phyloP scores from a whole-genome alignment of 2,329 filamentous ascomycete species.

The Endothia cerciana region DNA sequence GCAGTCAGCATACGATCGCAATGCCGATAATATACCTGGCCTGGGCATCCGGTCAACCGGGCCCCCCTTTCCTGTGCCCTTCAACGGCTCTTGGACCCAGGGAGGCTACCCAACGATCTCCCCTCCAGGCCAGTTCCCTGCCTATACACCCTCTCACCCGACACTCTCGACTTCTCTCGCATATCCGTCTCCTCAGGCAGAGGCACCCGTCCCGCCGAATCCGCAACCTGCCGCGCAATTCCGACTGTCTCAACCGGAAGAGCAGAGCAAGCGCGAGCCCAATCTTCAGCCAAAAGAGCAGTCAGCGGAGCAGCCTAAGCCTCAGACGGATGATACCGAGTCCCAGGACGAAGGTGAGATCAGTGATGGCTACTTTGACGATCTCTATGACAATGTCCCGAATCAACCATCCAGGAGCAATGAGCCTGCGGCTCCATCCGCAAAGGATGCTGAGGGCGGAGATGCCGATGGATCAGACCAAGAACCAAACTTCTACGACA shows the following conservation, averaged over 20 bases:
- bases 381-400: slow-evolving; percentile 50
- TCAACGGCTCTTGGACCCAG: slow-evolving; percentile 20
- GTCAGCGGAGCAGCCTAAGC: slow-evolving; percentile 13
- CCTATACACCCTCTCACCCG: slow-evolving; percentile 14
- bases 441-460: slow-evolving; percentile 1
- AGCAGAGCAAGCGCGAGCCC: slow-evolving; percentile 5
- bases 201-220: not conserved
- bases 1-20: slow-evolving; percentile 44
- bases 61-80: slow-evolving; percentile 18
- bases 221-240: not conserved
- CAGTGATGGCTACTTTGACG: slow-evolving; percentile 68
- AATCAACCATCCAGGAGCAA: slow-evolving; percentile 36
- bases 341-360: slow-evolving; percentile 74
- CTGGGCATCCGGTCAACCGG: slow-evolving; percentile 38
- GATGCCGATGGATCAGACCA: slow-evolving; percentile 23
- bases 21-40: slow-evolving; percentile 44
- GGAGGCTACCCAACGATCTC: slow-evolving; percentile 2
- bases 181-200: slow-evolving; percentile 7
- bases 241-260: not conserved
- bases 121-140: slow-evolving; percentile 14
- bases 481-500: slow-evolving; percentile 36
- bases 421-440: not conserved
- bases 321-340: slow-evolving; percentile 23
- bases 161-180: slow-evolving; percentile 5
- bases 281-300: slow-evolving; percentile 13